Conservation (phyloP, 352 stramenopile species). For the Globisporangium recalcitrans region DNA sequence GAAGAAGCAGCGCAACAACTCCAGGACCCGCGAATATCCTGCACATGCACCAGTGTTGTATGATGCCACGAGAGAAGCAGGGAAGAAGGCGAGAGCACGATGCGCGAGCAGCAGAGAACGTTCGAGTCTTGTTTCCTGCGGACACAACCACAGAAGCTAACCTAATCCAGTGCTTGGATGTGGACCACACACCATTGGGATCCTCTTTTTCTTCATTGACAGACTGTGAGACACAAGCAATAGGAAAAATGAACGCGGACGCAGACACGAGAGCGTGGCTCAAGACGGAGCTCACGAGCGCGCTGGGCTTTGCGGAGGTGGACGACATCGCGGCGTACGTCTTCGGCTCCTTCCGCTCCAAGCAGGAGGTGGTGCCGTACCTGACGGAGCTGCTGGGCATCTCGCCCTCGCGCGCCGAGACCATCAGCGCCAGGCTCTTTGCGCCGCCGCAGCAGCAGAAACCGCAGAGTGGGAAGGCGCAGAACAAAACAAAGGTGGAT, state of each 20-base stretch:
- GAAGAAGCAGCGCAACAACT: too few relatives aligned
- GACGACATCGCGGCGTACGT: slow-evolving; percentile 65
- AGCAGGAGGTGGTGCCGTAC: slow-evolving; percentile 46
- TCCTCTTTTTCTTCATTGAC: background rate
- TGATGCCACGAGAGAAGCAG: too few relatives aligned
- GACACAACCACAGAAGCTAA: background rate
- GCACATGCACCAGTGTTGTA: too few relatives aligned
- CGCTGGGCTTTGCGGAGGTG: slow-evolving; percentile 66
- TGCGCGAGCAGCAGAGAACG: background rate
- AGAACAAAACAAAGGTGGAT: slow-evolving; percentile 8
- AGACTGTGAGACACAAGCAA: background rate
- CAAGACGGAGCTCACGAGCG: slow-evolving; percentile 47
- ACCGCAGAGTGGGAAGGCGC: background rate
- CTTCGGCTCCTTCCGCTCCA: slow-evolving; percentile 35
- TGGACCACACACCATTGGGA: background rate
- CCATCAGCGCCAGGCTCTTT: slow-evolving; percentile 49
- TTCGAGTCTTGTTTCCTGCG: background rate
- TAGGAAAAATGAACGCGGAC: slow-evolving; percentile 23
- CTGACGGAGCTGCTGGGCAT: slow-evolving; percentile 68
- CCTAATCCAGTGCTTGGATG: background rate
- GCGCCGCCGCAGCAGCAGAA: slow-evolving; percentile 6
- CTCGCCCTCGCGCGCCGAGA: slow-evolving; percentile 31
- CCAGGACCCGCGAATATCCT: too few relatives aligned
- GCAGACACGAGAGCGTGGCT: slow-evolving; percentile 41
- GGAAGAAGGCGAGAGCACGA: too few relatives aligned